Evolutionary conservation across 441 rosid genomes (phyloP).

Genomic region (Raphanus hybrid): DNA sequence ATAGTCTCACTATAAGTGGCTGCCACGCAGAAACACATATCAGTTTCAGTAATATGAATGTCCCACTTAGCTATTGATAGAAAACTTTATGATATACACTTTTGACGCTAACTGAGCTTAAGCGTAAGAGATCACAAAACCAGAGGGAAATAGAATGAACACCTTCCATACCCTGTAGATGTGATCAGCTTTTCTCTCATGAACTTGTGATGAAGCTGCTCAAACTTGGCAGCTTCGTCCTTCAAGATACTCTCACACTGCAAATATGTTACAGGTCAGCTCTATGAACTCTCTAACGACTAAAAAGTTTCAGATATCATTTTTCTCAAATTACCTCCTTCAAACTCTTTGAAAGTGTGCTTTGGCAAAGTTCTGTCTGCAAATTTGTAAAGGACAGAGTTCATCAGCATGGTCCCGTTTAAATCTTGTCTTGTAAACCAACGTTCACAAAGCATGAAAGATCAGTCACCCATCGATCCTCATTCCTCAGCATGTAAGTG

Average conservation of each 20-base stretch:
- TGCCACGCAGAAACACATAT: conserved; percentile 53
- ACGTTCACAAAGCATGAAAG: too few species aligned
- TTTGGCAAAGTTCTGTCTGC: conserved; percentile 69
- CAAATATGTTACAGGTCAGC: conserved; percentile 33
- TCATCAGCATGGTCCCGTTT: conserved; percentile 18
- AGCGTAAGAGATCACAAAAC: conserved; percentile 5
- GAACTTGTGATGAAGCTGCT: conserved; percentile 65
- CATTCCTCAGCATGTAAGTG: not conserved
- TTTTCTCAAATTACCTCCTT: conserved; percentile 62
- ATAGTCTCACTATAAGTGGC: conserved; percentile 45
- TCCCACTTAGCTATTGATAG: not conserved
- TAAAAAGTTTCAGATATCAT: conserved; percentile 4
- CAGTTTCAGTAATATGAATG: conserved; percentile 43
- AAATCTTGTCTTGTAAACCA: not conserved
- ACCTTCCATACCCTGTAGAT: conserved; percentile 67
- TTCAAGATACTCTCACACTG: conserved; percentile 76
- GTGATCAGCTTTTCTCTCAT: conserved; percentile 64
- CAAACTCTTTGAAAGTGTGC: conserved; percentile 72
- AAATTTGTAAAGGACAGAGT: conserved; percentile 10
- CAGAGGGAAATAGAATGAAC: conserved; percentile 23
- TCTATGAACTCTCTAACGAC: conserved; percentile 19
- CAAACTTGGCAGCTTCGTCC: conserved; percentile 70
- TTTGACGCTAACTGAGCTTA: not conserved
- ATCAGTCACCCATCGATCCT: too few species aligned
- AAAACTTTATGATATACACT: too few species aligned